Conservation (phyloP, 371 early-diverging fungal species). For the Mucor piriformis region DNA sequence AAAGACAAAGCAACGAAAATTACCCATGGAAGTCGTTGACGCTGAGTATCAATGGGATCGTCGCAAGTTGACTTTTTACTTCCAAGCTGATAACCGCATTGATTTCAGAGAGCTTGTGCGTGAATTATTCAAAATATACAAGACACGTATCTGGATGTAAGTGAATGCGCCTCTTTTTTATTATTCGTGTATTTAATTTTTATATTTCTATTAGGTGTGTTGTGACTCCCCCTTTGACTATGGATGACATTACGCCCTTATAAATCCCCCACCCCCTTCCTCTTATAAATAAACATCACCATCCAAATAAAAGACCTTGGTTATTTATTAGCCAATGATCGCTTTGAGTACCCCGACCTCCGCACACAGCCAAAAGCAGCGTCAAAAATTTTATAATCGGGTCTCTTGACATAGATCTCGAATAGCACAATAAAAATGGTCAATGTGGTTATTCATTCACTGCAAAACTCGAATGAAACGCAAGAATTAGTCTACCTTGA, state of each 20-base stretch:
- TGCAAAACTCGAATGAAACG: conserved; percentile 12
- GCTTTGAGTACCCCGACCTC: too few relatives aligned
- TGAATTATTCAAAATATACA: conserved; percentile 98
- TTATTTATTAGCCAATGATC: too few relatives aligned
- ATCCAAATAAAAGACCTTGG: background rate
- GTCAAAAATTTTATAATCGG: too few relatives aligned
- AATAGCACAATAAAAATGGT: conserved; percentile 38
- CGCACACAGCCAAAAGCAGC: too few relatives aligned
- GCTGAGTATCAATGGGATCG: conserved; percentile 99
- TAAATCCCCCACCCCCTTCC: background rate
- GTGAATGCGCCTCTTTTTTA: conserved; percentile 95
- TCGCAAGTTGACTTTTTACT: conserved; percentile 95
- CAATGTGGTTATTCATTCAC: conserved; percentile 33
- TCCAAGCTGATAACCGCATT: conserved; percentile 92
- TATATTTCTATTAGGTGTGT: conserved; percentile 40
- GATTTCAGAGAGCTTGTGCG: conserved; percentile 99
- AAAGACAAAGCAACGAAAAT: conserved; percentile 83
- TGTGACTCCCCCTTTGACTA: conserved; percentile 19
- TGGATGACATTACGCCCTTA: conserved; percentile 15
- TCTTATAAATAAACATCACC: background rate
- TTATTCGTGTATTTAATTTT: conserved; percentile 88
- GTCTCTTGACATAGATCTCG: too few relatives aligned
- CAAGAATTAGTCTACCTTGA: conserved; percentile 47
- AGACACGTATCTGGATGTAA: conserved; percentile 99
- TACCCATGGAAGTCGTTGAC: conserved; percentile 95